Conservation (phyloP, 2,329 filamentous ascomycete genomes). For the Rhynchosporium agropyri region DNA sequence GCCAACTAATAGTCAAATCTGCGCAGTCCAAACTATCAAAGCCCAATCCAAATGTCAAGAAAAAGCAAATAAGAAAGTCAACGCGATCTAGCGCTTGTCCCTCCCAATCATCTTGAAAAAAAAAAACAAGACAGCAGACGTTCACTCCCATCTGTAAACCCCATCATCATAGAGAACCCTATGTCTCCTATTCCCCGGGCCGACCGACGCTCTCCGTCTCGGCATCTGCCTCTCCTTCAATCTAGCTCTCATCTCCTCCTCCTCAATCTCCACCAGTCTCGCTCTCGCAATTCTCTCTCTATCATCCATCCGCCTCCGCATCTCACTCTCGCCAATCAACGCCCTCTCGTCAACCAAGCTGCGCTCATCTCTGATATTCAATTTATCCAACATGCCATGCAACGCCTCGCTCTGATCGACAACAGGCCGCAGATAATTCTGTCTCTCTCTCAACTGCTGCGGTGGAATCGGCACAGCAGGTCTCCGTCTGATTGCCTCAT, state of each 20-base stretch:
- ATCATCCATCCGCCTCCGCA: slow-evolving; percentile 25
- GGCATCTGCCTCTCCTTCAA: slow-evolving; percentile 36
- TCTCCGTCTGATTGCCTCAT: slow-evolving; percentile 39
- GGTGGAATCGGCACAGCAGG: slow-evolving; percentile 36
- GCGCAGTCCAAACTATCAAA: neutral
- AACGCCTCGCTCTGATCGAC: slow-evolving; percentile 31
- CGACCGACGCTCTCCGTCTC: slow-evolving; percentile 32
- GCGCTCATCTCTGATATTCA: slow-evolving; percentile 24
- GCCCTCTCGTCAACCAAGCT: slow-evolving; percentile 23
- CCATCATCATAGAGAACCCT: slow-evolving; percentile 40
- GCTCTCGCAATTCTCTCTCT: slow-evolving; percentile 21
- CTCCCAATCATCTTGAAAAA: neutral
- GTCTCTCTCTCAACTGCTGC: slow-evolving; percentile 18
- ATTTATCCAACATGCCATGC: slow-evolving; percentile 28
- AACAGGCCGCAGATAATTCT: slow-evolving; percentile 27
- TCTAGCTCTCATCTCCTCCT: slow-evolving; percentile 34
- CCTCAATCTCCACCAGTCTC: slow-evolving; percentile 24
- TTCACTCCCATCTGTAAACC: slow-evolving; percentile 40
- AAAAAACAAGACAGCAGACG: neutral
- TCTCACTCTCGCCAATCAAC: slow-evolving; percentile 24
- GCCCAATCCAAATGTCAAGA: neutral
- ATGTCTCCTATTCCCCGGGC: slow-evolving; percentile 33
- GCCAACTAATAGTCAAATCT: neutral
- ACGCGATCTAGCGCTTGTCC: slow-evolving; percentile 7
- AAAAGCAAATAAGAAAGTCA: slow-evolving; percentile 14